Percentiles rank a stretch among this genome's conserved stretches.
Conservation (phyloP, 2,329 filamentous ascomycete species). For the Sordariomycetes sp. region DNA sequence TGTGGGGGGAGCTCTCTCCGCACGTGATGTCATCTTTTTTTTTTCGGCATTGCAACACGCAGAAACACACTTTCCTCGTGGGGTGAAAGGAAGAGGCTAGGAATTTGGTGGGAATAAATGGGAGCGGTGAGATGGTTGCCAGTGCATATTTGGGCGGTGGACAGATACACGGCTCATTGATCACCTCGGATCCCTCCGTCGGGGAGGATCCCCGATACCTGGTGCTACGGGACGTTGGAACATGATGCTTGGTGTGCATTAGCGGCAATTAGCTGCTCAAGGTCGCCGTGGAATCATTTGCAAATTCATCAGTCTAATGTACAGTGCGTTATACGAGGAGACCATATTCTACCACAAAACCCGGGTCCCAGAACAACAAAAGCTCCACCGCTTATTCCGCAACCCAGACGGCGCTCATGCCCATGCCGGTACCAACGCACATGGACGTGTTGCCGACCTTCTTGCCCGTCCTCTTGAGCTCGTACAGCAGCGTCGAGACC, state of each 20-base stretch:
- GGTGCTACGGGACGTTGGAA: too few relatives aligned
- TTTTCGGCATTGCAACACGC: background rate
- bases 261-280: background rate
- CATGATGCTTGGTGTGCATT: too few relatives aligned
- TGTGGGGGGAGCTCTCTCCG: background rate
- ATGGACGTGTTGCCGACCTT: constrained; percentile 88
- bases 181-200: background rate
- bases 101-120: background rate
- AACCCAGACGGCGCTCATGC: constrained; percentile 94
- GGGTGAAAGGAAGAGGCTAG: background rate
- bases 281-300: background rate
- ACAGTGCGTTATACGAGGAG: background rate
- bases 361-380: background rate
- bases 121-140: background rate
- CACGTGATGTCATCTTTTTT: background rate
- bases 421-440: constrained; percentile 96
- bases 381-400: constrained; percentile 51
- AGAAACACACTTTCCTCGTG: background rate
- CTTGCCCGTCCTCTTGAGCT: constrained; percentile 72
- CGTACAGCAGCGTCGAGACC: constrained; percentile 82
- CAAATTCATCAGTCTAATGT: background rate
- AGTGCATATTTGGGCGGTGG: too few relatives aligned
- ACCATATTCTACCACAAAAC: background rate
- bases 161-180: background rate
- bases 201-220: too few relatives aligned